These are phyloP conservation scores for Margaritispora aquatica DNA, from an alignment of 495 filamentous ascomycete genomes.

Conservation along the genomic window DNA sequence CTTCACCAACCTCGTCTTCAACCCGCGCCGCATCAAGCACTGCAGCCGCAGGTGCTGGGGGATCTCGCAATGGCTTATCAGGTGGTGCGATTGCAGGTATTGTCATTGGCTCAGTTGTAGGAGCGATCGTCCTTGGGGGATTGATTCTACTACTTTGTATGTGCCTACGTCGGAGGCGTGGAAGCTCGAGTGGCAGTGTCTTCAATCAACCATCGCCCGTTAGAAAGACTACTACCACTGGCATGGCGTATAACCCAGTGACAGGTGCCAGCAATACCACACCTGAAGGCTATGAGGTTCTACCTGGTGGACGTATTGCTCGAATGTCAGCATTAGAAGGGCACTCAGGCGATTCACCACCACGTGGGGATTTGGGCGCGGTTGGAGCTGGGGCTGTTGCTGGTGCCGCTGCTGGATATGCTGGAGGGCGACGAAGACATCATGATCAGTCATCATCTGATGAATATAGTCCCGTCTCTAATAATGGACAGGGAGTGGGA, in stretches of 20 bases:
- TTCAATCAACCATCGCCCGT: conserved; percentile 86
- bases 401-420: conserved; percentile 38
- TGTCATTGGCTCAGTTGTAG: conserved; percentile 74
- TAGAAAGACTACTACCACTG: conserved; percentile 36
- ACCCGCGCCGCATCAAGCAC: conserved; percentile 19
- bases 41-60: conserved; percentile 2
- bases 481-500: conserved; percentile 43
- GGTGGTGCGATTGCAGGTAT: conserved; percentile 87
- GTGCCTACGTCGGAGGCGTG: conserved; percentile 51
- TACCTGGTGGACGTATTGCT: conserved; percentile 84
- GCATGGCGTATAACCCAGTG: conserved; percentile 30
- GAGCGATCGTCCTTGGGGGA: conserved; percentile 57
- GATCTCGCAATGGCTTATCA: conserved; percentile 41
- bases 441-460: conserved; percentile 78
- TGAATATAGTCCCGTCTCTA: conserved; percentile 71
- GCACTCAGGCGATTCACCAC: conserved; percentile 52
- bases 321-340: conserved; percentile 93
- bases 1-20: conserved; percentile 33
- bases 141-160: conserved; percentile 56
- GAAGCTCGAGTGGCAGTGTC: conserved; percentile 53
- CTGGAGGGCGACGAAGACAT: conserved; percentile 41
- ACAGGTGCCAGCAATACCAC: conserved; percentile 26
- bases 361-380: conserved; percentile 31
- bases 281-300: conserved; percentile 60
- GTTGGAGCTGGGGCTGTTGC: conserved; percentile 29